A percentile compares a stretch with the other conserved stretches of the same genome.
Evolutionary conservation across 1,284 basidiomycete species (phyloP).

Genomic region (Cystobasidium pallidum): DNA sequence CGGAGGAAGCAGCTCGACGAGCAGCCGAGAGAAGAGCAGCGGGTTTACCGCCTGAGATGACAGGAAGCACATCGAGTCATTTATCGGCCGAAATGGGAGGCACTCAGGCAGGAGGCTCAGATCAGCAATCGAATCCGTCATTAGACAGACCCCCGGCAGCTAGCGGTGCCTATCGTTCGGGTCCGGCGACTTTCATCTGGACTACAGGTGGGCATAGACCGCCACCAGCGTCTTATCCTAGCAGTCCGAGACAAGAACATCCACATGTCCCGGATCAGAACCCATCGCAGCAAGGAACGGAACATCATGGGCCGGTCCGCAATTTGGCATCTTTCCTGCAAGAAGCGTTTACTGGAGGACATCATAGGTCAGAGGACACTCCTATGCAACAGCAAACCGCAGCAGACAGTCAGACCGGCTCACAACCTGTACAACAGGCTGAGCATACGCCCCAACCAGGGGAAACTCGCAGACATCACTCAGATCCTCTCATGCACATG

Average conservation of each 20-base stretch:
- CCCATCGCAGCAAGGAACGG: neutral
- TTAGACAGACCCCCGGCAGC: neutral
- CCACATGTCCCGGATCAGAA: neutral
- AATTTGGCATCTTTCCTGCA: conserved; percentile 41
- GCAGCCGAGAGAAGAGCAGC: conserved; percentile 19
- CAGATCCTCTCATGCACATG: conserved; percentile 29
- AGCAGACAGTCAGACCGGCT: neutral
- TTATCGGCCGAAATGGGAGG: neutral
- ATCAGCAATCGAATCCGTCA: neutral
- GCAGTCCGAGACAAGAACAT: neutral
- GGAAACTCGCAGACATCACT: neutral
- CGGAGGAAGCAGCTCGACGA: conserved; percentile 24
- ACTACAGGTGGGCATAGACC: conserved; percentile 7
- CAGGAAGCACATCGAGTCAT: neutral
- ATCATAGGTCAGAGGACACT: neutral
- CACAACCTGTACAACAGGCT: neutral
- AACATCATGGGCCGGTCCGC: conserved; percentile 6
- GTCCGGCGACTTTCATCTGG: conserved; percentile 12
- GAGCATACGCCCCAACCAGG: neutral
- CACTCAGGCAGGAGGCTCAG: neutral
- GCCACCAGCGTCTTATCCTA: conserved; percentile 12
- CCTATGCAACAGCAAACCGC: neutral
- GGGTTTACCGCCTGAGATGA: neutral
- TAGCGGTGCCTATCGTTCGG: conserved; percentile 7
- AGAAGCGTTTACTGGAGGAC: conserved; percentile 31